These are phyloP conservation scores for Athelia psychrophila DNA, from an alignment of 1,284 basidiomycete species.

Conservation along the genomic window DNA sequence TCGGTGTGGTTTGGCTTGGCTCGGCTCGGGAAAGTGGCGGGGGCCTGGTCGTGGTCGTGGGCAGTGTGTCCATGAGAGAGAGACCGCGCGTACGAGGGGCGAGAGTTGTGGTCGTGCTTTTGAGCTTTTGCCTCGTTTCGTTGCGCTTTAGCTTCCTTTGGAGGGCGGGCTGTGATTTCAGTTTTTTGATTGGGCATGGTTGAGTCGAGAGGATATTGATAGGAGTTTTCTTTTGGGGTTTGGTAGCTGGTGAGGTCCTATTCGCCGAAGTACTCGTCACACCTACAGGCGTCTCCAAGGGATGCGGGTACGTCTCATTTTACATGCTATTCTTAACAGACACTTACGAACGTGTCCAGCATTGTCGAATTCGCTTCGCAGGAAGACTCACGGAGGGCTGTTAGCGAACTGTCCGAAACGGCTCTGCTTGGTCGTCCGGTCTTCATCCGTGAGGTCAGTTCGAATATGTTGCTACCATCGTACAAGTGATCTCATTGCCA, in stretches of 20 bases:
- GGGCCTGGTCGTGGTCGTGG: slow-evolving; percentile 17
- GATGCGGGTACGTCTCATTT: slow-evolving; percentile 84
- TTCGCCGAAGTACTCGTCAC: slow-evolving; percentile 98
- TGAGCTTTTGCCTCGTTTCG: slow-evolving; percentile 4
- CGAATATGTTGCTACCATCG: not conserved
- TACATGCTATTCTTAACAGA: not conserved
- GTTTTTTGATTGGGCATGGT: slow-evolving; percentile 63
- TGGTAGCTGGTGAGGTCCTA: slow-evolving; percentile 94
- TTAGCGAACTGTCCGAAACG: slow-evolving; percentile 86
- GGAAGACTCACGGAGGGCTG: slow-evolving; percentile 84
- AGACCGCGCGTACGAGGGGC: slow-evolving; percentile 1
- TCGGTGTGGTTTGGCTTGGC: slow-evolving; percentile 28
- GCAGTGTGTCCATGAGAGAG: slow-evolving; percentile 4
- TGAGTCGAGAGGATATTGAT: slow-evolving; percentile 83
- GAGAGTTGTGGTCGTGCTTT: slow-evolving; percentile 7
- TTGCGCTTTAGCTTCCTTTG: slow-evolving; percentile 19
- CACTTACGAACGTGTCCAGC: slow-evolving; percentile 36
- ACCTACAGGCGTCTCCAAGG: slow-evolving; percentile 95
- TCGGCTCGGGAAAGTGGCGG: slow-evolving; percentile 24
- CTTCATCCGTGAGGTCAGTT: slow-evolving; percentile 89
- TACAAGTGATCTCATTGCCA: slow-evolving; percentile 1
- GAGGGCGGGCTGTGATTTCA: slow-evolving; percentile 31
- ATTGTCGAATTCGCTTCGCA: slow-evolving; percentile 88
- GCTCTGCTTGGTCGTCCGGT: slow-evolving; percentile 88
- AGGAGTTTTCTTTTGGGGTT: slow-evolving; percentile 79